Evolutionary conservation across 2,329 filamentous ascomycete genomes (phyloP).

Genomic region (Fusarium drepaniforme): DNA sequence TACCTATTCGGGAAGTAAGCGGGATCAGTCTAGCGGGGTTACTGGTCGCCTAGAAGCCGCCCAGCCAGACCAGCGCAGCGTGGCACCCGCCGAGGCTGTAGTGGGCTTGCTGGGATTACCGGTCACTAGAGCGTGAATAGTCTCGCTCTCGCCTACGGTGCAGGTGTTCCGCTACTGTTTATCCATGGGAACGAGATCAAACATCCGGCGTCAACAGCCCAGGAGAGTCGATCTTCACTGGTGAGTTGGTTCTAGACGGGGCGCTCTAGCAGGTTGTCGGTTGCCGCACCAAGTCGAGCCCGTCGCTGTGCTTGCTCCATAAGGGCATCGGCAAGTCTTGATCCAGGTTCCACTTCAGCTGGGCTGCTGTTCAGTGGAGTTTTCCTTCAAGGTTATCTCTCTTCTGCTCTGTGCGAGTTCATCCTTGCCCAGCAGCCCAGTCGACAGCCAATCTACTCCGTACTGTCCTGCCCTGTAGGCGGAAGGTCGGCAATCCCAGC

Average conservation of each 20-base stretch:
- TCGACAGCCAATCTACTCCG: neutral
- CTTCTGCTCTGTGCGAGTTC: neutral
- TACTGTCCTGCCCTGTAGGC: neutral
- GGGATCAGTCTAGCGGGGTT: constrained; percentile 11
- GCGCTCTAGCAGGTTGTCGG: constrained; percentile 9
- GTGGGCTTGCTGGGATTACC: constrained; percentile 21
- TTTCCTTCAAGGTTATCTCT: neutral
- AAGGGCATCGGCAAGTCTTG: constrained; percentile 4
- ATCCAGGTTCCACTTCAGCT: constrained; percentile 8
- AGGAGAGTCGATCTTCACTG: neutral
- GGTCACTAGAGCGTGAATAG: constrained; percentile 5
- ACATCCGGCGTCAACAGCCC: neutral
- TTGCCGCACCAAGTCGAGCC: constrained; percentile 28
- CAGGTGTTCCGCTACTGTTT: neutral
- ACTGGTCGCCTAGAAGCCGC: constrained; percentile 12
- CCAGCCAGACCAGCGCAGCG: neutral
- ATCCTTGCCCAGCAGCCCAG: neutral
- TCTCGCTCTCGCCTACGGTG: neutral
- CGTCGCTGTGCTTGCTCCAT: neutral
- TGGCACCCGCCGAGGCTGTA: constrained; percentile 19
- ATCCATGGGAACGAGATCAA: neutral
- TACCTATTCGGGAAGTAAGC: constrained; percentile 8
- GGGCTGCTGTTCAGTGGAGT: neutral
- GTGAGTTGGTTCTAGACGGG: neutral
- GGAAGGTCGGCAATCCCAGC: neutral